Conservation (phyloP, 1,284 basidiomycete species). For the Chiua sp. region DNA sequence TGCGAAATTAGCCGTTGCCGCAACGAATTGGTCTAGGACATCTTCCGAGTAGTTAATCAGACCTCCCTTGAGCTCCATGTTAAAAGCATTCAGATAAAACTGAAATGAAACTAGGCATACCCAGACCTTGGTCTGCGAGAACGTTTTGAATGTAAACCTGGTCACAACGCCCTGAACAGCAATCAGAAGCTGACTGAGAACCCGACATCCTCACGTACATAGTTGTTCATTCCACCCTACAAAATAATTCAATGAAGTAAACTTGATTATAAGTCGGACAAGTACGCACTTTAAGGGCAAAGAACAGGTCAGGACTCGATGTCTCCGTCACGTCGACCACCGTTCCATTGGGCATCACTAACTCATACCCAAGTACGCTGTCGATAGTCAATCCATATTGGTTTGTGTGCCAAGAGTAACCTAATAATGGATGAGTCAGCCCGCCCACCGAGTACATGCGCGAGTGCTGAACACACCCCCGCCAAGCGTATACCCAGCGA, state of each 20-base stretch:
- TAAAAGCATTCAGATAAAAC: neutral
- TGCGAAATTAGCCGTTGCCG: neutral
- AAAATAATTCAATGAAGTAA: too few relatives aligned
- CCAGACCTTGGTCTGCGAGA: neutral
- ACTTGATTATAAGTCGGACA: too few relatives aligned
- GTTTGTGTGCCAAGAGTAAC: neutral
- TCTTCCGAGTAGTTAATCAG: neutral
- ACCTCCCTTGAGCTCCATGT: neutral
- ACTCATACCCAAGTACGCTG: neutral
- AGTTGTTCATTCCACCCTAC: neutral
- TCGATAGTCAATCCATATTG: neutral
- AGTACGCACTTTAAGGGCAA: conserved; percentile 46
- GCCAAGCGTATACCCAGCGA: neutral
- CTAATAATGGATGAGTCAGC: neutral
- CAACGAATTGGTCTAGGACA: neutral
- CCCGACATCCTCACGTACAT: neutral
- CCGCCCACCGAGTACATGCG: too few relatives aligned
- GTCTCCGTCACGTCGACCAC: conserved; percentile 38
- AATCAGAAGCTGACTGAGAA: neutral
- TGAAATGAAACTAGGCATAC: neutral
- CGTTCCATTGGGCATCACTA: neutral
- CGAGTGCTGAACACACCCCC: neutral
- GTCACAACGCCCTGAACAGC: neutral
- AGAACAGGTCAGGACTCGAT: conserved; percentile 50
- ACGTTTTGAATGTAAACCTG: neutral